Base-by-base conservation (phyloP, 768 basidiomycete genomes). In the Leccinum barrowsii region DNA sequence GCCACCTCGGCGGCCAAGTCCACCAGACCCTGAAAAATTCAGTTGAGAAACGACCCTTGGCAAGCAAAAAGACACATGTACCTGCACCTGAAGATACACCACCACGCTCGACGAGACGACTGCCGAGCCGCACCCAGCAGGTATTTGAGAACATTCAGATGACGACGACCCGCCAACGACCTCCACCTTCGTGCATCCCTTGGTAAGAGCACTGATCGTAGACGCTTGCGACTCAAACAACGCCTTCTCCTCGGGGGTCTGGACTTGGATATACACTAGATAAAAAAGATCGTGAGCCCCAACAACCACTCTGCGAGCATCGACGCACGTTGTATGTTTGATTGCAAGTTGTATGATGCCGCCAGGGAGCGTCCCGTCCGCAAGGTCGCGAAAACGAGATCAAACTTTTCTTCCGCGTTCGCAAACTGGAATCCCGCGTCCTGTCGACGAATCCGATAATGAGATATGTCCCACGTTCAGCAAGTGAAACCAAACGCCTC, bases 331-430 rank as follows among this genome's bases (percentile, higher is more conserved):
- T 65, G 63, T 55, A 95, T 87, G 64, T 94, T 88, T 44, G 75
- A 85, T 68, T 91, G 92, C 44, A 99, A 74, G 72, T 89, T 92
- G 74, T 97, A 98, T 5, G 89, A 87, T 3, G 92, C 92, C 17
- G 94, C 64, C 5, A 65, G 52, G 10, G 60, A 65, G 21, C 64
- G 64, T 10, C 64, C 86, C 4, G 89, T 75, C 70, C 86, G 88
- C 70, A 97, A 78, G 2, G 85, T 85, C 34, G 82, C 78, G 72
- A 96, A 91, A 21, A 94, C 87, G 48, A 91, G 79, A 69, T 94
- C 92, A 68, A 98, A 99, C 46, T 87, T 81, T 66, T 83, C 85
- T 59, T 92, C 91, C 0, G 91, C 93, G 7, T 90, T 80, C 11
- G 82, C 76, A 61, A 85, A 90, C 34, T 80, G 79, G 64, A 87